Percentiles rank a stretch among this genome's conserved stretches.
These are phyloP conservation scores for Agaricales sp. DNA, from an alignment of 1,284 basidiomycete species.

Conservation along the genomic window DNA sequence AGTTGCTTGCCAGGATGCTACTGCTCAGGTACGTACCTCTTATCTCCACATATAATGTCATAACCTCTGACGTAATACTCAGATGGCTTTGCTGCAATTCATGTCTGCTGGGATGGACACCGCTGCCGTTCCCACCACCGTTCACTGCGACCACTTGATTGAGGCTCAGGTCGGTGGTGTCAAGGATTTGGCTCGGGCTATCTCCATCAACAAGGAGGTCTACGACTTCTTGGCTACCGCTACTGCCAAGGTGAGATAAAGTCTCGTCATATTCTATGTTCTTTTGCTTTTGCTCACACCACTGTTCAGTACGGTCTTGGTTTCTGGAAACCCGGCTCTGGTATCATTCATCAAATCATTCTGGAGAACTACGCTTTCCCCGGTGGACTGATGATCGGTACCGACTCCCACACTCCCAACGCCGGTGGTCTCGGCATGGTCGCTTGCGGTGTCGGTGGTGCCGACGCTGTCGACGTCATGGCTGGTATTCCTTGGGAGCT, in stretches of 20 bases:
- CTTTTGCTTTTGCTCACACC: conserved; percentile 3
- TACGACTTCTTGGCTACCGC: conserved; percentile 99
- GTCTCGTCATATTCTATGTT: conserved; percentile 4
- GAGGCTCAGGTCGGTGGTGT: conserved; percentile 93
- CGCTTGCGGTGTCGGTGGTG: conserved; percentile 98
- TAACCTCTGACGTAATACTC: conserved; percentile 19
- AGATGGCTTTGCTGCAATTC: conserved; percentile 99
- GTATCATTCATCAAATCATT: conserved; percentile 97
- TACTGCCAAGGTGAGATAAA: conserved; percentile 70
- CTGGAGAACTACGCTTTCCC: conserved; percentile 99
- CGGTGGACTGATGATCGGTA: conserved; percentile 99
- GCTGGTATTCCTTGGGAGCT: conserved; percentile 97
- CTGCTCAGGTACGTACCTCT: conserved; percentile 55
- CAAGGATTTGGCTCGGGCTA: conserved; percentile 89
- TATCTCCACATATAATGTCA: background rate
- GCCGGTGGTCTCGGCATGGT: conserved; percentile 99
- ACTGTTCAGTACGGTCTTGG: conserved; percentile 81
- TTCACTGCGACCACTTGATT: conserved; percentile 99
- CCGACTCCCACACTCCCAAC: conserved; percentile 98
- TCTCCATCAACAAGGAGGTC: conserved; percentile 96
- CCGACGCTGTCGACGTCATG: conserved; percentile 99
- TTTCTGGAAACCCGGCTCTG: conserved; percentile 99
- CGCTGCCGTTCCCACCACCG: conserved; percentile 94
- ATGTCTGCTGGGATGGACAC: conserved; percentile 99
- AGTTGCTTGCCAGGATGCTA: conserved; percentile 99